Evolutionary conservation across 2,329 filamentous ascomycete species (phyloP).

Genomic region (Alternaria panax): DNA sequence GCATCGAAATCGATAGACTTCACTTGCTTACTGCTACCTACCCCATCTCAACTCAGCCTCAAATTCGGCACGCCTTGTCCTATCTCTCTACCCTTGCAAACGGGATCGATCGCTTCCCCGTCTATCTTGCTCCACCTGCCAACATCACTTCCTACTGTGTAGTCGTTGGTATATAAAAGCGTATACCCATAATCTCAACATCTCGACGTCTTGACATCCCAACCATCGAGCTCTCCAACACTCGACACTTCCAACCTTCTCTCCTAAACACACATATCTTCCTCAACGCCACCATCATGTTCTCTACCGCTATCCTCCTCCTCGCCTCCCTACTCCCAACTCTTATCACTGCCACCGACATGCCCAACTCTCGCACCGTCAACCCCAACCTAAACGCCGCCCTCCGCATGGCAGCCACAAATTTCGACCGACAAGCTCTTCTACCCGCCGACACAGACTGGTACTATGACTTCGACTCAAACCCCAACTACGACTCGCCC

Average conservation of each 20-base stretch:
- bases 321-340: conserved; percentile 17
- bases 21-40: conserved; percentile 5
- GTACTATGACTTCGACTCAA: conserved; percentile 59
- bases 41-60: conserved; percentile 4
- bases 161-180: conserved; percentile 2
- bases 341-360: conserved; percentile 25
- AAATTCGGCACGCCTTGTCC: conserved; percentile 3
- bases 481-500: conserved; percentile 55
- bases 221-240: not conserved
- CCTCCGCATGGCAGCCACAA: conserved; percentile 52
- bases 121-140: conserved; percentile 1
- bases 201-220: not conserved
- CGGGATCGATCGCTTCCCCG: conserved; percentile 3
- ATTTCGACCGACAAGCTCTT: conserved; percentile 55
- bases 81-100: not conserved
- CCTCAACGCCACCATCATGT: conserved; percentile 4
- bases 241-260: not conserved
- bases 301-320: conserved; percentile 11
- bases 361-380: conserved; percentile 51
- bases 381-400: conserved; percentile 51
- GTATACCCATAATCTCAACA: conserved; percentile 1
- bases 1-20: conserved; percentile 3
- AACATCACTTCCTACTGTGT: not conserved
- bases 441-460: conserved; percentile 55
- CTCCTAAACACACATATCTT: not conserved